These are phyloP conservation scores for Metschnikowia cerradonensis DNA, from an alignment of 805 yeast genomes.

Conservation along the genomic window DNA sequence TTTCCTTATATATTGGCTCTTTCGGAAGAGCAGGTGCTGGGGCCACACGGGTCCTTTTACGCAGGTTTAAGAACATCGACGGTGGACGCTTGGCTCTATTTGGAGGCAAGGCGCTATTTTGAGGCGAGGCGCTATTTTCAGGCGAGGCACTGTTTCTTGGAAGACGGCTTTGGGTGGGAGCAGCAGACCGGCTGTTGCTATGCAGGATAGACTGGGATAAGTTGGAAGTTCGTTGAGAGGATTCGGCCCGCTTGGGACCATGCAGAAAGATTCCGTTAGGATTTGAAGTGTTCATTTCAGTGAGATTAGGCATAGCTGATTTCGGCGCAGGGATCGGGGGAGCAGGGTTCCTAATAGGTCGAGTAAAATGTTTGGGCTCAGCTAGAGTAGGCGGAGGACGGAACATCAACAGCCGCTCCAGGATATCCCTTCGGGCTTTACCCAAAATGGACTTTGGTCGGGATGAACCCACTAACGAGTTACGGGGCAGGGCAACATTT, in stretches of 20 bases:
- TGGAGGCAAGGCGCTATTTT: not conserved
- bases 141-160: not conserved
- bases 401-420: conserved; percentile 32
- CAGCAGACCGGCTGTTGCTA: conserved; percentile 5
- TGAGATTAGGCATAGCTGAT: not conserved
- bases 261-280: conserved; percentile 1
- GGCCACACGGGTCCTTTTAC: conserved; percentile 7
- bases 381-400: not conserved
- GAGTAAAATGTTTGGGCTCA: not conserved
- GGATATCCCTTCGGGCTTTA: conserved; percentile 35
- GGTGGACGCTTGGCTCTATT: conserved; percentile 10
- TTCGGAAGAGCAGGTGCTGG: conserved; percentile 8
- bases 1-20: not conserved
- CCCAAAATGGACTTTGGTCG: conserved; percentile 27
- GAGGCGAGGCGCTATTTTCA: too few species aligned
- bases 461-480: not conserved
- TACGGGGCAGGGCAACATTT: not conserved
- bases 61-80: conserved; percentile 12
- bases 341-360: conserved; percentile 2
- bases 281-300: conserved; percentile 2
- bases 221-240: not conserved
- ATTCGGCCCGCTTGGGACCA: not conserved
- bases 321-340: not conserved
- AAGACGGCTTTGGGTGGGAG: not conserved
- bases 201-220: not conserved